phyloP scores from a whole-genome alignment of 495 filamentous ascomycete species.

The Penicillium coffeae region DNA sequence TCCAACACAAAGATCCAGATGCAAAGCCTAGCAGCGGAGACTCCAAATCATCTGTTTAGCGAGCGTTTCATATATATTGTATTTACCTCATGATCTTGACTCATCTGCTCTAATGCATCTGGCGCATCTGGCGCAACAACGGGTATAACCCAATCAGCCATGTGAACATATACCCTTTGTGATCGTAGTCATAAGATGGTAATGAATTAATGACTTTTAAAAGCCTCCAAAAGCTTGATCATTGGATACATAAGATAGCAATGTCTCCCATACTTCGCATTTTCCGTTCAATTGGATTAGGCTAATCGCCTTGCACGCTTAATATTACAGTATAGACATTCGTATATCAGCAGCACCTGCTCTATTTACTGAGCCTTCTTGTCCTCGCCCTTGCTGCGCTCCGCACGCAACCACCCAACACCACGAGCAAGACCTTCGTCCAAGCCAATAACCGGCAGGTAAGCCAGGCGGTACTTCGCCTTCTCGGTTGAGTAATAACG shows the following conservation, averaged over 20 bases:
- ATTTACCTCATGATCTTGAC: not conserved
- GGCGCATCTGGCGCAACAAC: no score
- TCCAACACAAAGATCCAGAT: slow-evolving; percentile 7
- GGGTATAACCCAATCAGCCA: no score
- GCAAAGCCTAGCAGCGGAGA: slow-evolving; percentile 6
- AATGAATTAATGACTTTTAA: no score
- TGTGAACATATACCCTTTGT: no score
- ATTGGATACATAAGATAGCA: not conserved
- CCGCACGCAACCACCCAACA: slow-evolving; percentile 62
- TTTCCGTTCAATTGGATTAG: not conserved
- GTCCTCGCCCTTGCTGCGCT: slow-evolving; percentile 28
- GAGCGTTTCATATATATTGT: not conserved
- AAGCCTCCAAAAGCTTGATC: no score
- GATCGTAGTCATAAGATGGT: no score
- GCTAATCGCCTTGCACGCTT: not conserved
- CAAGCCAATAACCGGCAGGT: slow-evolving; percentile 66
- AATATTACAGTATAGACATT: slow-evolving; percentile 30
- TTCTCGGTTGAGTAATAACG: slow-evolving; percentile 84
- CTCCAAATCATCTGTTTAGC: not conserved
- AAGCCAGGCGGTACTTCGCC: slow-evolving; percentile 74
- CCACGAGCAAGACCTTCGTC: slow-evolving; percentile 70
- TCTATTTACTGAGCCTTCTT: slow-evolving; percentile 43
- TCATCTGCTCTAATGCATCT: not conserved
- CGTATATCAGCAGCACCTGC: slow-evolving; percentile 8
- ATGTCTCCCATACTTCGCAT: not conserved